Conservation (phyloP, 441 rosid species). For the Arabidopsis lyrata region DNA sequence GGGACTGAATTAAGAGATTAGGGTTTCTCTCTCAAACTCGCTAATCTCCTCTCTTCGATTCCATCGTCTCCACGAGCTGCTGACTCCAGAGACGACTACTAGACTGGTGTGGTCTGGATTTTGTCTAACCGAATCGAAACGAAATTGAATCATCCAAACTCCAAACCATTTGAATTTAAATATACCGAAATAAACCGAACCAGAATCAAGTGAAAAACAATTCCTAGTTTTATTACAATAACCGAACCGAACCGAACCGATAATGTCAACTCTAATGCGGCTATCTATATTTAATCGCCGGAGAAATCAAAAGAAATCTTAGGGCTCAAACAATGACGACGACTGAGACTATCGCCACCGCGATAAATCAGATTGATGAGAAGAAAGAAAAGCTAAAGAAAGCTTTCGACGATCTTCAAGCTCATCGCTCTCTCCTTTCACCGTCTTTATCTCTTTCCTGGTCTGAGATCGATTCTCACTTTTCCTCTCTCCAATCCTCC, state of each 20-base stretch:
- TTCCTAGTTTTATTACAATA: background rate
- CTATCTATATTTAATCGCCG: background rate
- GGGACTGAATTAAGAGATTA: constrained; percentile 14
- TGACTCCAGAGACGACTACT: constrained; percentile 10
- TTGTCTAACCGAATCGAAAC: constrained; percentile 19
- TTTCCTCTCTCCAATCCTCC: constrained; percentile 54
- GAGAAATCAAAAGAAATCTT: background rate
- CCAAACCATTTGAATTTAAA: background rate
- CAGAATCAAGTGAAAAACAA: background rate
- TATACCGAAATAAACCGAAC: constrained; percentile 18
- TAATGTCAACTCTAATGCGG: no score
- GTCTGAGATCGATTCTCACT: constrained; percentile 77
- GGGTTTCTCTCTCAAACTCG: constrained; percentile 19
- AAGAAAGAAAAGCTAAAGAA: constrained; percentile 62
- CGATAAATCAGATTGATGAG: constrained; percentile 58
- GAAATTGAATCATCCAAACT: background rate
- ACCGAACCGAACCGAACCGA: constrained; percentile 21
- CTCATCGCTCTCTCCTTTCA: constrained; percentile 57
- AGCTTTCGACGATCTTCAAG: constrained; percentile 72
- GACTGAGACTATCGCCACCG: constrained; percentile 55
- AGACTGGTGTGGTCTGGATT: constrained; percentile 18
- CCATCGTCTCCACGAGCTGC: constrained; percentile 25
- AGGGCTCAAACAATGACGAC: constrained; percentile 42
- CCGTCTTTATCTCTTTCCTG: constrained; percentile 62
- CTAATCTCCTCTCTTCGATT: constrained; percentile 12